Conservation (phyloP, 2,329 filamentous ascomycete species). For the Trichophyton mentagrophytes region DNA sequence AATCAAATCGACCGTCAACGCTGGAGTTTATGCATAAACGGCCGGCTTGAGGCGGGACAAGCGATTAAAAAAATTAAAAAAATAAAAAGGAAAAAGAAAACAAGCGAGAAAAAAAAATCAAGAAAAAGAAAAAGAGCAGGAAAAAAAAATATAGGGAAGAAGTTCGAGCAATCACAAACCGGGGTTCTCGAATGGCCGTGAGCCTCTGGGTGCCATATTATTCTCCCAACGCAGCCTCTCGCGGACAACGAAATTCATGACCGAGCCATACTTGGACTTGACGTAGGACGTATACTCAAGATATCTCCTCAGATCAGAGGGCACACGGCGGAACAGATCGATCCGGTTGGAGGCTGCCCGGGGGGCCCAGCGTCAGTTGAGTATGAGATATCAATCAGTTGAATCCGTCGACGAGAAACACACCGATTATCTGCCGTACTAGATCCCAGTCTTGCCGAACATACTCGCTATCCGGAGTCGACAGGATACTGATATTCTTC, state of each 20-base stretch:
- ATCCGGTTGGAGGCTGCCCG: slow-evolving; percentile 51
- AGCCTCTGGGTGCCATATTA: slow-evolving; percentile 15
- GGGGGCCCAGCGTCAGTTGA: background rate
- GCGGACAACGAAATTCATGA: slow-evolving; percentile 44
- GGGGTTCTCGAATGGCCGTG: slow-evolving; percentile 30
- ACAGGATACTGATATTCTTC: slow-evolving; percentile 60
- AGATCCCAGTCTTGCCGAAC: slow-evolving; percentile 53
- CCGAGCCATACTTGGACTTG: slow-evolving; percentile 42
- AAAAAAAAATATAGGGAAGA: background rate
- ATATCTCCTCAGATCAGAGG: slow-evolving; percentile 48
- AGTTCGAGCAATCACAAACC: slow-evolving; percentile 18
- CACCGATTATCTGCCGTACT: slow-evolving; percentile 50
- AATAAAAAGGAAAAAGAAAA: too few relatives aligned
- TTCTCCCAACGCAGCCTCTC: slow-evolving; percentile 42
- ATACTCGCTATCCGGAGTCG: slow-evolving; percentile 57
- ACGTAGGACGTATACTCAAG: slow-evolving; percentile 44
- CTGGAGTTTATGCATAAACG: background rate
- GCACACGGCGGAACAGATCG: slow-evolving; percentile 56
- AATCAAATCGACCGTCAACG: too few relatives aligned
- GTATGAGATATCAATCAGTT: background rate
- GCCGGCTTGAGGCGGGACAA: background rate
- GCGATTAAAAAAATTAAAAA: background rate
- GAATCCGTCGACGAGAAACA: background rate
- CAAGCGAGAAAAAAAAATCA: background rate
- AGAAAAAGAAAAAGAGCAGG: background rate